A percentile compares a stretch with the other conserved stretches of the same genome.
These are phyloP conservation scores for Rhodotorula taiwanensis DNA, from an alignment of 768 basidiomycete genomes.

Conservation along the genomic window DNA sequence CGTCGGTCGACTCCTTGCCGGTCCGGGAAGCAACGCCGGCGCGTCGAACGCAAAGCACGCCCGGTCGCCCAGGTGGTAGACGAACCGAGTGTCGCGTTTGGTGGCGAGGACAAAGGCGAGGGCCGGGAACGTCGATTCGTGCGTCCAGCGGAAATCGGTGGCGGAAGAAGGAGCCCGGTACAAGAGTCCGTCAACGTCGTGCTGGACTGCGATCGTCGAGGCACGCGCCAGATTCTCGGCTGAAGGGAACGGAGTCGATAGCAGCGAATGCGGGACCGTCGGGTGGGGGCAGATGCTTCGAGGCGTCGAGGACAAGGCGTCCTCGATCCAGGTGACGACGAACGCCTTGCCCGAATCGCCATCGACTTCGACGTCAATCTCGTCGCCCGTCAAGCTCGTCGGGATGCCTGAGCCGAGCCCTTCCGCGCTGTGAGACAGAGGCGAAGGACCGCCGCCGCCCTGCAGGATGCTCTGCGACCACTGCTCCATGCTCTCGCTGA, in stretches of 20 bases:
- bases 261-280: slow-evolving; percentile 43
- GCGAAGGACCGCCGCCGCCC: slow-evolving; percentile 47
- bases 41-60: slow-evolving; percentile 50
- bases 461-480: slow-evolving; percentile 63
- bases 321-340: slow-evolving; percentile 61
- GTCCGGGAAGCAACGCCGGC: slow-evolving; percentile 2
- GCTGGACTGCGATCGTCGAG: slow-evolving; percentile 58
- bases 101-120: slow-evolving; percentile 91
- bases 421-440: slow-evolving; percentile 52
- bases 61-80: slow-evolving; percentile 57
- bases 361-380: slow-evolving; percentile 86
- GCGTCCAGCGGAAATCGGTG: slow-evolving; percentile 54
- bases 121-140: slow-evolving; percentile 76
- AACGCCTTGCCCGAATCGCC: slow-evolving; percentile 60
- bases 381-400: slow-evolving; percentile 73
- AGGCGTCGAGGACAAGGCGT: slow-evolving; percentile 46
- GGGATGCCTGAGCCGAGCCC: slow-evolving; percentile 51
- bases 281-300: slow-evolving; percentile 42
- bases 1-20: background rate
- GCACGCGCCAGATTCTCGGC: slow-evolving; percentile 21
- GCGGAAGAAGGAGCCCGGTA: slow-evolving; percentile 47
- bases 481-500: slow-evolving; percentile 76
- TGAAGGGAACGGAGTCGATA: slow-evolving; percentile 64
- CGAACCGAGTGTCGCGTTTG: slow-evolving; percentile 81
- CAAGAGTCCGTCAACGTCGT: slow-evolving; percentile 64